phyloP scores from a whole-genome alignment of 2,329 filamentous ascomycete genomes.

The Capronia coronata region DNA sequence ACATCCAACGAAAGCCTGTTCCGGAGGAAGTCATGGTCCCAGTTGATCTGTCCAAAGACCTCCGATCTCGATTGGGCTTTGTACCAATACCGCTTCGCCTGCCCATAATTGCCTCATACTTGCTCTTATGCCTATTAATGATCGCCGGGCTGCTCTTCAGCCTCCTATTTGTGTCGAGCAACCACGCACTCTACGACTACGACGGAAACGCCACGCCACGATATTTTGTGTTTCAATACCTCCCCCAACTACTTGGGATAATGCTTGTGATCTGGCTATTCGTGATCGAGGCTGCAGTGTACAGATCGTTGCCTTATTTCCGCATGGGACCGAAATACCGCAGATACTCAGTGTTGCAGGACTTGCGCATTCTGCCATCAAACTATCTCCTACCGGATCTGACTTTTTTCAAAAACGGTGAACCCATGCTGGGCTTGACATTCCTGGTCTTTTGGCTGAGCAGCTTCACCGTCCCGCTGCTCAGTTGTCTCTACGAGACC shows the following conservation, averaged over 20 bases:
- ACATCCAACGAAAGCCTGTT: constrained; percentile 14
- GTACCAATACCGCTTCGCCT: constrained; percentile 66
- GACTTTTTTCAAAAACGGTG: constrained; percentile 61
- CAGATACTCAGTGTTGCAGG: constrained; percentile 55
- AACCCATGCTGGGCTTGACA: constrained; percentile 60
- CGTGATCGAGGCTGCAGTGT: constrained; percentile 64
- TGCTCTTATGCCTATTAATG: constrained; percentile 61
- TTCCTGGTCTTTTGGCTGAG: constrained; percentile 68
- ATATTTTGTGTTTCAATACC: constrained; percentile 80
- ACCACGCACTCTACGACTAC: constrained; percentile 63
- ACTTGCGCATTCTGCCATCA: constrained; percentile 54
- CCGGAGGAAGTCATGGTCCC: constrained; percentile 32
- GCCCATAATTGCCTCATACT: constrained; percentile 55
- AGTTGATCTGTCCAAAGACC: constrained; percentile 40
- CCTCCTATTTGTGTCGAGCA: constrained; percentile 59
- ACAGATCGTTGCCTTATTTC: constrained; percentile 69
- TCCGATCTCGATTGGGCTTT: constrained; percentile 55
- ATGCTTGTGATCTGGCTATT: constrained; percentile 70
- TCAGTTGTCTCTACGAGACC: constrained; percentile 68
- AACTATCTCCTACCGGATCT: constrained; percentile 64
- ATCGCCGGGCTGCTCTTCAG: constrained; percentile 65
- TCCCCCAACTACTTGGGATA: constrained; percentile 71
- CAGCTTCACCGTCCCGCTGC: constrained; percentile 72
- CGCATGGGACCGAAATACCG: constrained; percentile 49
- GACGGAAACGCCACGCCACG: constrained; percentile 60